These are phyloP conservation scores for Trichoderma guizhouense DNA, from an alignment of 2,329 filamentous ascomycete species.

Conservation along the genomic window DNA sequence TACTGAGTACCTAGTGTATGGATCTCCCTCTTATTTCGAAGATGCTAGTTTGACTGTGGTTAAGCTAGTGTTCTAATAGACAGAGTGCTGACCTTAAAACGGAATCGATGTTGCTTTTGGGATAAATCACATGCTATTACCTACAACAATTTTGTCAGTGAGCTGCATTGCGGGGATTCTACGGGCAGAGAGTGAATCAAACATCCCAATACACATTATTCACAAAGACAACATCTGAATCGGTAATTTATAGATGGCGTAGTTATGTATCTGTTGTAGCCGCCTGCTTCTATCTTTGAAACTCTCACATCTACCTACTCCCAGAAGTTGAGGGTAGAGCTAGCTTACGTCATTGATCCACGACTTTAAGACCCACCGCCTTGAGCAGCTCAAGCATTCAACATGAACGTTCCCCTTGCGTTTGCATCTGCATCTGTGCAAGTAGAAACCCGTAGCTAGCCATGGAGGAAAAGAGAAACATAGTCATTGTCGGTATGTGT, in stretches of 20 bases:
- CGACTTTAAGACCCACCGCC: background rate
- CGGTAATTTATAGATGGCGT: background rate
- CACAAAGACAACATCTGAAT: background rate
- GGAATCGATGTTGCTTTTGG: background rate
- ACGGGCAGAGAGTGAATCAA: background rate
- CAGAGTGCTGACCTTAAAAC: background rate
- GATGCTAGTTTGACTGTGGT: background rate
- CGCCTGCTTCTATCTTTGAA: background rate
- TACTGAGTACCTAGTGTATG: background rate
- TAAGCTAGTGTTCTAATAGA: background rate
- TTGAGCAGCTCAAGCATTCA: background rate
- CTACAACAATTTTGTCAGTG: background rate
- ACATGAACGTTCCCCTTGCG: background rate
- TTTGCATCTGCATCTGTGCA: background rate
- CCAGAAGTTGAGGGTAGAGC: background rate
- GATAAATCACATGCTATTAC: background rate
- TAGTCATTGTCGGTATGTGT: slow-evolving; percentile 49
- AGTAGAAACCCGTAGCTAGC: background rate
- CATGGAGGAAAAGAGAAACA: slow-evolving; percentile 42
- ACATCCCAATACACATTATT: accelerated
- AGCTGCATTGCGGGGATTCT: background rate
- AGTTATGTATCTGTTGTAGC: background rate
- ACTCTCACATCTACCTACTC: background rate
- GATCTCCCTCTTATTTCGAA: background rate
- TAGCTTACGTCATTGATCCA: background rate